Percentiles rank a stretch among this genome's conserved stretches.
phyloP scores from a whole-genome alignment of 164 flowering plant genomes.

The Protea cynaroides region DNA sequence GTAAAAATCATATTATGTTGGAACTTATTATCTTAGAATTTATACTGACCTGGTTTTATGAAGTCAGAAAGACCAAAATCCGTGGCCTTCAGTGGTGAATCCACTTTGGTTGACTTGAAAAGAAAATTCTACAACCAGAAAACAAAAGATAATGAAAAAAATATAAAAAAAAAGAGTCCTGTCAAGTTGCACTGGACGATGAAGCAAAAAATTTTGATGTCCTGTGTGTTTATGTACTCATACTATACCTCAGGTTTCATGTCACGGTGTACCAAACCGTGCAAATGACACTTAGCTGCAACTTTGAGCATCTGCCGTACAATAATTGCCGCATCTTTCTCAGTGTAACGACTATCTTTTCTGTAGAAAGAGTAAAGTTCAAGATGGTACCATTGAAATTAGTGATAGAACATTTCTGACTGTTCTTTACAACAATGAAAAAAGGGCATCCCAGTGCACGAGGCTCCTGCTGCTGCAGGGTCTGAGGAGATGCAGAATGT shows the following conservation, averaged over 20 bases:
- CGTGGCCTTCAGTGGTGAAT: conserved; percentile 72
- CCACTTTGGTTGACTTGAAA: conserved; percentile 76
- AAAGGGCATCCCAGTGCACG: no score
- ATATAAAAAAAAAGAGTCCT: conserved; percentile 1
- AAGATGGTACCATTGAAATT: not conserved
- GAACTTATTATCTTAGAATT: conserved; percentile 1
- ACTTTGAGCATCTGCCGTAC: conserved; percentile 98
- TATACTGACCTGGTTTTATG: conserved; percentile 76
- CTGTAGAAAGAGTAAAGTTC: conserved; percentile 33
- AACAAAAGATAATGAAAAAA: conserved; percentile 4
- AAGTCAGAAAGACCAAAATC: conserved; percentile 92
- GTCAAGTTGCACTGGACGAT: conserved; percentile 1
- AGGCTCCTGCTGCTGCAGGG: no score
- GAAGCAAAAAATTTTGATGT: conserved; percentile 4
- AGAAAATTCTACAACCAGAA: conserved; percentile 73
- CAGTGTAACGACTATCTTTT: conserved; percentile 90
- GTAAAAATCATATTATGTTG: no score
- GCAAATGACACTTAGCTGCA: conserved; percentile 94
- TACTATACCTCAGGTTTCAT: conserved; percentile 94
- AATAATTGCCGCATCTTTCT: conserved; percentile 91
- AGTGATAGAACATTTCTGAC: not conserved
- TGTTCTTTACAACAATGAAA: no score
- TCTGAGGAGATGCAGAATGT: no score
- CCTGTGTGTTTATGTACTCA: not conserved
- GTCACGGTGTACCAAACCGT: conserved; percentile 97